Conservation (phyloP, 495 filamentous ascomycete species). For the Aspergillus biplanus region DNA sequence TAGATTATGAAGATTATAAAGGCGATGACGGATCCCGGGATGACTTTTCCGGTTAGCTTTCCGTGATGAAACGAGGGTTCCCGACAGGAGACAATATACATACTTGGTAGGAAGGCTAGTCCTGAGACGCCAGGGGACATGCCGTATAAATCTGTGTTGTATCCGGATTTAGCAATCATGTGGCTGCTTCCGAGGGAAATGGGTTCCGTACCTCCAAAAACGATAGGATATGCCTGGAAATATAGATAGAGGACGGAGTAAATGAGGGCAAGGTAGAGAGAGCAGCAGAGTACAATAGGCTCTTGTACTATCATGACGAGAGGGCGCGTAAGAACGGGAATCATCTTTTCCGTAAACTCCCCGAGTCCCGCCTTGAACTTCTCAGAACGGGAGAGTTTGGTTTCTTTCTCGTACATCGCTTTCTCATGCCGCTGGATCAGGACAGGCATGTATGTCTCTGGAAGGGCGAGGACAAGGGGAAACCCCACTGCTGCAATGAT, state of each 20-base stretch:
- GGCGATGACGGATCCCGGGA: constrained; percentile 30
- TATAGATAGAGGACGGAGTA: constrained; percentile 67
- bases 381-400: background rate
- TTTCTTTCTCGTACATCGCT: background rate
- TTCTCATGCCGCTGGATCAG: constrained; percentile 50
- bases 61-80: background rate
- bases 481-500: constrained; percentile 41
- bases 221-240: constrained; percentile 62
- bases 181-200: too few species aligned
- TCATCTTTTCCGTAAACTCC: constrained; percentile 7
- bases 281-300: constrained; percentile 53
- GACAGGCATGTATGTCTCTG: constrained; percentile 69
- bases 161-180: background rate
- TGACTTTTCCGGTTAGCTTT: constrained; percentile 19
- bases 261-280: constrained; percentile 59
- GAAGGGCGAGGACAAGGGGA: constrained; percentile 47
- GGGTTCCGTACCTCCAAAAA: constrained; percentile 46
- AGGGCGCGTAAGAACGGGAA: constrained; percentile 38
- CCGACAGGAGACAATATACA: constrained; percentile 11
- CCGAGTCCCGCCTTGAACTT: background rate
- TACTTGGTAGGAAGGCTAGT: constrained; percentile 41
- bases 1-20: constrained; percentile 32
- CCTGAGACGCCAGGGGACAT: constrained; percentile 39
- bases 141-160: constrained; percentile 50
- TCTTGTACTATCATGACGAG: constrained; percentile 46